Evolutionary conservation across 164 flowering plant species (phyloP).

Genomic region (Vitis amurensis): DNA sequence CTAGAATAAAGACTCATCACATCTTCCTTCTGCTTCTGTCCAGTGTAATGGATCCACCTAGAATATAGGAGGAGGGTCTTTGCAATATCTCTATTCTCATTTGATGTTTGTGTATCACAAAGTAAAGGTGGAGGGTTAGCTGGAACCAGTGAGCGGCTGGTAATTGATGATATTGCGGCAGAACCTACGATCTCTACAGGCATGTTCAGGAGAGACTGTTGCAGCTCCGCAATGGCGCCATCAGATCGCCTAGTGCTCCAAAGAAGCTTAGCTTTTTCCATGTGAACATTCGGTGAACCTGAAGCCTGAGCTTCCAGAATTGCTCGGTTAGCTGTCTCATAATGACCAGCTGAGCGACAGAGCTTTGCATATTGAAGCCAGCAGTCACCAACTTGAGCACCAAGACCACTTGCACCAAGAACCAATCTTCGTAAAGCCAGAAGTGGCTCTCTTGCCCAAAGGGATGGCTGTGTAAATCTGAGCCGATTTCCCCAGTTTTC

Average conservation of each 20-base stretch:
- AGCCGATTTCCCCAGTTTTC: constrained; percentile 87
- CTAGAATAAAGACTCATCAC: constrained; percentile 80
- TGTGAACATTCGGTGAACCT: constrained; percentile 85
- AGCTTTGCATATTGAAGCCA: constrained; percentile 99
- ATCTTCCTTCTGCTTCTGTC: constrained; percentile 98
- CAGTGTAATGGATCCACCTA: constrained; percentile 97
- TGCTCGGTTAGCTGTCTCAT: constrained; percentile 94
- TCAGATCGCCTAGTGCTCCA: constrained; percentile 90
- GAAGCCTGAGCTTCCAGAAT: constrained; percentile 88
- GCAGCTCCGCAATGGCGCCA: constrained; percentile 89
- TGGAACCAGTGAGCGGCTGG: constrained; percentile 72
- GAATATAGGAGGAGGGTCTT: constrained; percentile 89
- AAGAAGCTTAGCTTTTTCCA: constrained; percentile 94
- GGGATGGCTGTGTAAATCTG: constrained; percentile 81
- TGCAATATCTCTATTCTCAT: constrained; percentile 73
- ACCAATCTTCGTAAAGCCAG: constrained; percentile 89
- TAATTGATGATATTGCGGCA: constrained; percentile 73
- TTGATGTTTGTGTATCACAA: constrained; percentile 47
- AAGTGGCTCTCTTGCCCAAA: constrained; percentile 98
- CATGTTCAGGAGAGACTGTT: constrained; percentile 81
- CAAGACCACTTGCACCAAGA: constrained; percentile 77
- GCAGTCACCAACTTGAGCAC: constrained; percentile 81
- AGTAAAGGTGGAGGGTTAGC: constrained; percentile 44
- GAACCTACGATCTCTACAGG: constrained; percentile 86
- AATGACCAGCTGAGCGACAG: constrained; percentile 95